Conservation (phyloP, 2,329 filamentous ascomycete genomes). For the Xylogone sp. region DNA sequence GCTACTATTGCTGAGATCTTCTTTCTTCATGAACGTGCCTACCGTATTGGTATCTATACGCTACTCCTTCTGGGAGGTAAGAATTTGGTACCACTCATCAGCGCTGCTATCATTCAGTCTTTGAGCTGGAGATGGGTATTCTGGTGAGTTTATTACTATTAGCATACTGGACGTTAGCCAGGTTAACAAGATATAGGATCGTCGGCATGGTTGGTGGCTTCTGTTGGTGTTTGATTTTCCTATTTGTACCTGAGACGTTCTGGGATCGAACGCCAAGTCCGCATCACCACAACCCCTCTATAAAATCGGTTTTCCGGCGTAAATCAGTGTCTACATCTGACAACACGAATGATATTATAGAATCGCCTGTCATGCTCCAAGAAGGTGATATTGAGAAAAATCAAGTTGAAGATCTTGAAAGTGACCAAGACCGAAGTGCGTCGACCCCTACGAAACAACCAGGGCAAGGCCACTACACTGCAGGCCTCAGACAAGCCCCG, state of each 20-base stretch:
- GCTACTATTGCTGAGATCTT: slow-evolving; percentile 96
- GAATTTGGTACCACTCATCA: slow-evolving; percentile 83
- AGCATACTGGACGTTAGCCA: neutral
- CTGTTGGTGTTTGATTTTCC: slow-evolving; percentile 68
- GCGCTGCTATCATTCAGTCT: slow-evolving; percentile 75
- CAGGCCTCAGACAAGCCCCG: slow-evolving; percentile 62
- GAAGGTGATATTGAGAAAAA: neutral
- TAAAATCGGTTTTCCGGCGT: too few relatives aligned
- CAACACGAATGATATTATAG: neutral
- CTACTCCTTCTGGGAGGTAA: slow-evolving; percentile 85
- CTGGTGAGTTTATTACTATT: slow-evolving; percentile 50
- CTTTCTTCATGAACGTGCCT: slow-evolving; percentile 91
- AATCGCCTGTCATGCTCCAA: neutral
- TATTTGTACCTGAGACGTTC: slow-evolving; percentile 93
- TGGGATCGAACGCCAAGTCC: slow-evolving; percentile 76
- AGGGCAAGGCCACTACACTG: slow-evolving; percentile 57
- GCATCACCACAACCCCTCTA: too few relatives aligned
- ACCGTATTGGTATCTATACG: slow-evolving; percentile 90
- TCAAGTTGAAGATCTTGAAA: neutral
- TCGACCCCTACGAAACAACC: neutral
- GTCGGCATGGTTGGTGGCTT: slow-evolving; percentile 76
- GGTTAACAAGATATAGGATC: slow-evolving; percentile 49
- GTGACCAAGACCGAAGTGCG: neutral
- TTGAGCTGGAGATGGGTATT: slow-evolving; percentile 89
- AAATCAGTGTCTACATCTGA: neutral